A percentile compares a stretch with the other conserved stretches of the same genome.
These are phyloP conservation scores for Luzula sylvatica DNA, from an alignment of 176 grass and related monocot genomes.

Conservation along the genomic window DNA sequence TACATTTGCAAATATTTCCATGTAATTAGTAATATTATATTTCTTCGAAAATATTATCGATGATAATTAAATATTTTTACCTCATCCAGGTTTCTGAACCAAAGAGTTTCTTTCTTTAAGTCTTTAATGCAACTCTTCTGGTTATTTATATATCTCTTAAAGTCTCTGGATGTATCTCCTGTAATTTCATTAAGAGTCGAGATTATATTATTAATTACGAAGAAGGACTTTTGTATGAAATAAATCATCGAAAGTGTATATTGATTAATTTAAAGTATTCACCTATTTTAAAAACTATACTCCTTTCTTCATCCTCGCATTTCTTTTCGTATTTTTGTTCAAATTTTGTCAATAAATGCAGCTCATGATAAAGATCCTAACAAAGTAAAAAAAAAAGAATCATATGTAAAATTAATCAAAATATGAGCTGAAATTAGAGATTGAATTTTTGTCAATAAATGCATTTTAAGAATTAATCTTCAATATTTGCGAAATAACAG, in stretches of 20 bases:
- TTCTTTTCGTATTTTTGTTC: conserved; percentile 28
- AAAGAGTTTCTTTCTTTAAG: conserved; percentile 52
- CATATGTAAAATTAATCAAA: no score
- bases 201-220: no score
- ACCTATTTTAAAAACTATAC: conserved; percentile 4
- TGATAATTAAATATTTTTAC: conserved; percentile 16
- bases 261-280: neutral
- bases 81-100: conserved; percentile 48
- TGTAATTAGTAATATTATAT: no score
- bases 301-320: conserved; percentile 5
- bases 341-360: conserved; percentile 37
- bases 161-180: conserved; percentile 30
- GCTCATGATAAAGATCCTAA: conserved; percentile 39
- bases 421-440: no score
- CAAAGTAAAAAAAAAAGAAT: conserved; percentile 18
- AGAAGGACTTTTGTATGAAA: no score
- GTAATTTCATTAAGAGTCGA: neutral
- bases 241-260: no score
- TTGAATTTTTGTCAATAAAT: no score
- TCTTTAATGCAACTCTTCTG: conserved; percentile 31
- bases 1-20: conserved; percentile 22
- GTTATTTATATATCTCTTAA: conserved; percentile 35
- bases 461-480: no score
- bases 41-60: no score
- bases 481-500: no score